A percentile compares a stretch with the other conserved stretches of the same genome.
Evolutionary conservation across 2,329 filamentous ascomycete species (phyloP).

Genomic region (Dothistroma septosporum): DNA sequence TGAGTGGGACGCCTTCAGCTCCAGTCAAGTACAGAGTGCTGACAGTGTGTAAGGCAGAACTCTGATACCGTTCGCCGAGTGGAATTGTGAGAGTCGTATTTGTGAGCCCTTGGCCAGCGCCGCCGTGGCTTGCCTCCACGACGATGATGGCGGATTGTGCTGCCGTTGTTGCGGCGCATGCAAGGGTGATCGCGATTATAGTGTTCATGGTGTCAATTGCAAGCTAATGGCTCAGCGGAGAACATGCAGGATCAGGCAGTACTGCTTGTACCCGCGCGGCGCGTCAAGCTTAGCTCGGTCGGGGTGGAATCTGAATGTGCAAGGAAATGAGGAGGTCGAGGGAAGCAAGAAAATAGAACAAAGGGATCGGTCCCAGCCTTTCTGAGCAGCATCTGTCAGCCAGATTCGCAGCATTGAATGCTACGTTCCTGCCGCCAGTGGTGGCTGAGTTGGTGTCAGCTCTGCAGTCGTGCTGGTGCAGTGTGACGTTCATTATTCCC

Average conservation of each 20-base stretch:
- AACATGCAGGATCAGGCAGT: neutral
- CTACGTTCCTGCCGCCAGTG: neutral
- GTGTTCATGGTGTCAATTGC: neutral
- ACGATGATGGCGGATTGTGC: slow-evolving; percentile 23
- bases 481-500: neutral
- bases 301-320: neutral
- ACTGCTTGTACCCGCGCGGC: neutral
- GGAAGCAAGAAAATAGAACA: neutral
- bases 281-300: neutral
- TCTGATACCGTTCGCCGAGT: slow-evolving; percentile 22
- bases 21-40: slow-evolving; percentile 27
- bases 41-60: slow-evolving; percentile 23
- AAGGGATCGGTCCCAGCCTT: neutral
- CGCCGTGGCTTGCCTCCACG: slow-evolving; percentile 24
- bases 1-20: slow-evolving; percentile 14
- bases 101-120: slow-evolving; percentile 24
- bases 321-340: neutral
- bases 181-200: neutral
- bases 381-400: neutral
- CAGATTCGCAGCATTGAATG: neutral
- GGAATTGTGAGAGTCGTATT: slow-evolving; percentile 28
- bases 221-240: neutral
- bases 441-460: neutral
- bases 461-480: neutral
- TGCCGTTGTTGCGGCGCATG: slow-evolving; percentile 12